These are phyloP conservation scores for Pythium sukuiense DNA, from an alignment of 352 stramenopile species.

Conservation along the genomic window DNA sequence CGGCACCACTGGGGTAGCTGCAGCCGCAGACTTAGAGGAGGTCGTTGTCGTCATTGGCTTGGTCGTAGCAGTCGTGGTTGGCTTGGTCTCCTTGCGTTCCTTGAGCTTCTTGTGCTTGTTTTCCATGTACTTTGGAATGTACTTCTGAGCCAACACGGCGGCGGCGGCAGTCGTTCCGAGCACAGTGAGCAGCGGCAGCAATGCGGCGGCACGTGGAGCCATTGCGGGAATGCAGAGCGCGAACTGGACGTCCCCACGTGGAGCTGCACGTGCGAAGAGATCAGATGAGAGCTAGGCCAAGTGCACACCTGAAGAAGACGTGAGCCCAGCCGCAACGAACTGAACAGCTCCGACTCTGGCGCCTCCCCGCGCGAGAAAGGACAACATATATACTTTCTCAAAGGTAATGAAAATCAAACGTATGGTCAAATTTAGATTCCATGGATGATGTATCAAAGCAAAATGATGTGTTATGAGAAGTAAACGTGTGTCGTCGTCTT, in stretches of 20 bases:
- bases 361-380: neutral
- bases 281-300: neutral
- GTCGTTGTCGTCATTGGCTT: neutral
- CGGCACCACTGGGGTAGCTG: neutral
- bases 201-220: slow-evolving; percentile 30
- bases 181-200: slow-evolving; percentile 41
- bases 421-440: neutral
- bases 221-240: slow-evolving; percentile 17
- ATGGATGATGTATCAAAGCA: neutral
- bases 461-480: neutral
- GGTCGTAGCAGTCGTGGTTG: neutral
- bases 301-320: neutral
- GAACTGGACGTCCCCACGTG: neutral
- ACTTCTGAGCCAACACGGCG: slow-evolving; percentile 30
- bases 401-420: neutral
- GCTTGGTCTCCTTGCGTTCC: neutral
- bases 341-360: slow-evolving; percentile 6
- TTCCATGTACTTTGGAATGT: slow-evolving; percentile 26
- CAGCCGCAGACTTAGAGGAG: neutral
- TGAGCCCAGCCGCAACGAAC: neutral
- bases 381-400: neutral
- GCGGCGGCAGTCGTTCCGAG: slow-evolving; percentile 34
- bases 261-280: neutral
- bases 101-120: slow-evolving; percentile 27
- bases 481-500: slow-evolving; percentile 1